Conservation (phyloP, 2,329 filamentous ascomycete species). For the Teratosphaeria zuluensis region DNA sequence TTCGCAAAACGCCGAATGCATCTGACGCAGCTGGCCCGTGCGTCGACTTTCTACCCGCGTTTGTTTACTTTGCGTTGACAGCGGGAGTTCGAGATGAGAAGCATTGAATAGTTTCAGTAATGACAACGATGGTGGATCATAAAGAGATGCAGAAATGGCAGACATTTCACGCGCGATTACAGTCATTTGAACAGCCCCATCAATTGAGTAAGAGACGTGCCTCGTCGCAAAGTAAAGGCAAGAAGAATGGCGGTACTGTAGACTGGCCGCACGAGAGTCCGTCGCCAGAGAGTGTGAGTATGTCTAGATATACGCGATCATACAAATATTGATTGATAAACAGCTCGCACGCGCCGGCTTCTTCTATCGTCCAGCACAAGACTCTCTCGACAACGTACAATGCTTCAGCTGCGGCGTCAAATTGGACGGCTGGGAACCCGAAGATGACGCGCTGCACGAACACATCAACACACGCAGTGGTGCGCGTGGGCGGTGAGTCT, state of each 20-base stretch:
- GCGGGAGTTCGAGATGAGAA: not conserved
- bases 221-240: conserved; percentile 45
- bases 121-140: conserved; percentile 23
- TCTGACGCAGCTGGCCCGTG: not conserved
- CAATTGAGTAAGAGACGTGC: conserved; percentile 58
- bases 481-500: conserved; percentile 76
- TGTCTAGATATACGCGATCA: not conserved
- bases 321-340: not conserved
- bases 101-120: not conserved
- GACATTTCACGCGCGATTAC: conserved; percentile 66
- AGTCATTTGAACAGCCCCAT: conserved; percentile 63
- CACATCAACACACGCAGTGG: conserved; percentile 72
- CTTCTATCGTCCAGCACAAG: conserved; percentile 67
- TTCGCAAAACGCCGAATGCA: not conserved
- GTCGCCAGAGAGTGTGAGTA: conserved; percentile 51
- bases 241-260: conserved; percentile 43
- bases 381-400: conserved; percentile 74
- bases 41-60: not conserved
- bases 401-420: conserved; percentile 81
- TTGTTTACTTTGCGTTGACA: conserved; percentile 7
- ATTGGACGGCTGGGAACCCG: conserved; percentile 84
- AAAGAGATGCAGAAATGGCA: conserved; percentile 36
- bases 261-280: conserved; percentile 71
- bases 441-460: conserved; percentile 73
- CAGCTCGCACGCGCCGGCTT: conserved; percentile 88